Evolutionary conservation across 179 eudicot genomes (phyloP).

Genomic region (Beta macrorhiza): DNA sequence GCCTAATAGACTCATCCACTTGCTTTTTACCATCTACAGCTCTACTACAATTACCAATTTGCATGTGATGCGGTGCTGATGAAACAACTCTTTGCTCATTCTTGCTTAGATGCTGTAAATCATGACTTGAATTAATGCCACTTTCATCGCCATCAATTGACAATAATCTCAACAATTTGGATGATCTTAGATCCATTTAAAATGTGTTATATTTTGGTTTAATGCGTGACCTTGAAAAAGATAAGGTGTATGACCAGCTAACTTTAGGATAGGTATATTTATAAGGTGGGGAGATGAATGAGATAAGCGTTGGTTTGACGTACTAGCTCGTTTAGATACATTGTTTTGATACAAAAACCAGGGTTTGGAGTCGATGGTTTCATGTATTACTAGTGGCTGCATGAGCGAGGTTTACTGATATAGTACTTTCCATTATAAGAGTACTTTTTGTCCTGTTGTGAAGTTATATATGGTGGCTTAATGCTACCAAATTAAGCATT

Average conservation of each 20-base stretch:
- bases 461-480: no score
- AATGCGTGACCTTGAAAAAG: background rate
- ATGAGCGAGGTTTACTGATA: no score
- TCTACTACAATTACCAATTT: background rate
- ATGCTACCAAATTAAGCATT: no score
- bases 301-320: background rate
- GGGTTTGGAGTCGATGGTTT: slow-evolving; percentile 14
- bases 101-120: background rate
- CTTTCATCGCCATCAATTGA: background rate
- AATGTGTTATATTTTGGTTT: background rate
- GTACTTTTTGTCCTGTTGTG: background rate
- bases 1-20: slow-evolving; percentile 19
- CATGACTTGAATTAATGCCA: background rate
- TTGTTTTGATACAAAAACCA: slow-evolving; percentile 22
- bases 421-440: background rate
- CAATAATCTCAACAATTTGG: background rate
- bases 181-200: slow-evolving; percentile 2
- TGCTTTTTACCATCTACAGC: background rate
- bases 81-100: background rate
- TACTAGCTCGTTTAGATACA: slow-evolving; percentile 12
- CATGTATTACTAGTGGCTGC: background rate
- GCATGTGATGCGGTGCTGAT: background rate
- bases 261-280: background rate
- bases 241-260: background rate
- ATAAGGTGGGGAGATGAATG: background rate